phyloP scores from a whole-genome alignment of 306 rosid genomes.

The Inga oerstediana region DNA sequence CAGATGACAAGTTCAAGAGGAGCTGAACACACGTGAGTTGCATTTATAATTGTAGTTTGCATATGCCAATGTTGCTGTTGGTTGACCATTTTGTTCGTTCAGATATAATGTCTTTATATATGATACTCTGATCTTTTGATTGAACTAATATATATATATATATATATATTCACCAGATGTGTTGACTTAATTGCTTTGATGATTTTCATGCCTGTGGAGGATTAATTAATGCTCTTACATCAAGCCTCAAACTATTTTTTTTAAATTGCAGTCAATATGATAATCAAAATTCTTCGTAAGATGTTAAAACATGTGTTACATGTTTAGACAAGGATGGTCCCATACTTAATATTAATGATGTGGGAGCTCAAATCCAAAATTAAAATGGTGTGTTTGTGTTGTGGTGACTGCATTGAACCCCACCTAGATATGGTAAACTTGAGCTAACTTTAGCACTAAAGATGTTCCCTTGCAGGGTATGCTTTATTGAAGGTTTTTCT shows the following conservation, averaged over 20 bases:
- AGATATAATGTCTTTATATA: not conserved
- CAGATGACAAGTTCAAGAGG: slow-evolving; percentile 64
- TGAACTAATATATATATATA: not conserved
- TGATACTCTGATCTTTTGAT: not conserved
- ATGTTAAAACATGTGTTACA: not conserved
- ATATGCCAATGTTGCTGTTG: slow-evolving; percentile 8
- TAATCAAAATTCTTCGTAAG: not conserved
- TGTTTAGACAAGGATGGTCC: not conserved
- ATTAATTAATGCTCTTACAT: not conserved
- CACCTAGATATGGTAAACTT: not conserved
- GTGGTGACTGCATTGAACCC: not conserved
- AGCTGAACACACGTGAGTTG: slow-evolving; percentile 61
- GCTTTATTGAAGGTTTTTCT: not conserved
- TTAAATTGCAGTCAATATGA: not conserved
- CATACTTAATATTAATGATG: not conserved
- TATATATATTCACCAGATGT: not conserved
- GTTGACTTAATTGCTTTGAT: not conserved
- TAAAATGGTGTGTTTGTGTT: not conserved
- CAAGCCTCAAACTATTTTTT: not conserved
- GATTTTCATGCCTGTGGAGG: not conserved
- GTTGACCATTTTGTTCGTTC: slow-evolving; percentile 8
- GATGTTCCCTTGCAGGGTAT: not conserved
- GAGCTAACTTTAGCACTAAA: not conserved
- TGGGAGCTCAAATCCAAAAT: not conserved
- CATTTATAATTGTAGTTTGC: slow-evolving; percentile 29